phyloP scores from a whole-genome alignment of 768 basidiomycete genomes.

The Saitozyma podzolica region DNA sequence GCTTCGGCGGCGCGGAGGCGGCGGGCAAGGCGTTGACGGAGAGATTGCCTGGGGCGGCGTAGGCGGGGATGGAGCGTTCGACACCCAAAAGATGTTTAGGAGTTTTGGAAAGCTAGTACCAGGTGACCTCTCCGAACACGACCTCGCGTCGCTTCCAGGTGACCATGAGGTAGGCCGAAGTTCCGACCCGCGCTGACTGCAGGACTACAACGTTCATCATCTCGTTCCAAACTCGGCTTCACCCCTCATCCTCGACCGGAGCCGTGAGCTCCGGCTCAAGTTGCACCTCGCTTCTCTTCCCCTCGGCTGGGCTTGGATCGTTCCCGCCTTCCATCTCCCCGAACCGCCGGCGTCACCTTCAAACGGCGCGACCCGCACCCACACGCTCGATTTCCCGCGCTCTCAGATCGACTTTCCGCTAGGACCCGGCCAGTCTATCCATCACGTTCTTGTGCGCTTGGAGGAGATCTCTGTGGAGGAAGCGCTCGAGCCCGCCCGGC shows the following conservation, averaged over 20 bases:
- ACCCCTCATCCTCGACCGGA: conserved; percentile 23
- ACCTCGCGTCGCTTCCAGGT: conserved; percentile 12
- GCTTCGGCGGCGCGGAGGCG: conserved; percentile 60
- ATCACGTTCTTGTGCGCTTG: conserved; percentile 68
- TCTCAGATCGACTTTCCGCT: conserved; percentile 77
- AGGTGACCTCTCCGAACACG: conserved; percentile 48
- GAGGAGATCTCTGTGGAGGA: conserved; percentile 55
- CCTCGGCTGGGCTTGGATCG: conserved; percentile 83
- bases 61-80: conserved; percentile 64
- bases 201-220: conserved; percentile 4
- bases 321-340: conserved; percentile 78
- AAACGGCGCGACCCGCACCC: conserved; percentile 19
- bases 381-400: conserved; percentile 54
- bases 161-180: background rate
- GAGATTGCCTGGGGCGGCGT: conserved; percentile 53
- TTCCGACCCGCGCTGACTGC: background rate
- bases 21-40: conserved; percentile 20
- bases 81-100: conserved; percentile 73
- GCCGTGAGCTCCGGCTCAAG: conserved; percentile 31
- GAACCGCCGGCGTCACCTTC: conserved; percentile 53
- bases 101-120: conserved; percentile 63
- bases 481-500: conserved; percentile 19
- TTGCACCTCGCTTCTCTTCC: conserved; percentile 59
- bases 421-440: conserved; percentile 67
- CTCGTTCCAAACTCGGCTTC: conserved; percentile 8